Percentiles rank a stretch among this genome's conserved stretches.
Conservation (phyloP, 2,329 filamentous ascomycete species). For the Geoglossum cookeanum region DNA sequence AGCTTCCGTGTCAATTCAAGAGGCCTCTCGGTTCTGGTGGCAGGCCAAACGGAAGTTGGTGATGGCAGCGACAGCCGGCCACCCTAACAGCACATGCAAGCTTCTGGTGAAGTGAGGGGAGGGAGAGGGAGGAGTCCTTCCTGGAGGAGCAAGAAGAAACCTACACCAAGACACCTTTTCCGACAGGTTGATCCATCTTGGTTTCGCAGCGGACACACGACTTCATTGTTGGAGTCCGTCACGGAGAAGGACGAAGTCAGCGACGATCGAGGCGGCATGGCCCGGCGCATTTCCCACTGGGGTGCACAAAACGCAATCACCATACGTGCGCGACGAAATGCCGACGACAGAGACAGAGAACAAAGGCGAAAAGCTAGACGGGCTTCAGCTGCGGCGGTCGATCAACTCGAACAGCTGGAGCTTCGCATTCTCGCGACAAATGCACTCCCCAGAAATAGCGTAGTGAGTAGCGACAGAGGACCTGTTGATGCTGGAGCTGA, state of each 20-base stretch:
- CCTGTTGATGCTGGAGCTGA: neutral
- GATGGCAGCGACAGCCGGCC: neutral
- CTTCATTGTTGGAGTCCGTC: conserved; percentile 83
- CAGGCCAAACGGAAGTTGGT: neutral
- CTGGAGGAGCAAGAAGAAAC: conserved; percentile 24
- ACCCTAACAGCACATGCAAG: neutral
- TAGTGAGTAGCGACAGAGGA: neutral
- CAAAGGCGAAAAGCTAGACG: neutral
- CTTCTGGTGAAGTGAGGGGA: neutral
- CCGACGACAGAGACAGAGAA: neutral
- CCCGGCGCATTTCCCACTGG: conserved; percentile 23
- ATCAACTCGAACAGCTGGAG: neutral
- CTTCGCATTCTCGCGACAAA: neutral
- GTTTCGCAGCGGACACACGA: conserved; percentile 87
- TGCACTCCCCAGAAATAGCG: neutral
- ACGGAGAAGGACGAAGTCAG: conserved; percentile 83
- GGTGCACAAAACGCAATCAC: neutral
- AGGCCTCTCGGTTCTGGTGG: neutral
- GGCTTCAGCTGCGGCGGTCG: neutral
- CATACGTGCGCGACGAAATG: neutral
- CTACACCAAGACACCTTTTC: conserved; percentile 94
- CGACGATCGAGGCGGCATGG: conserved; percentile 76
- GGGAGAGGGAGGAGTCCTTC: neutral
- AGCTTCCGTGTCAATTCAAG: neutral
- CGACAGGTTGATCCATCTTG: conserved; percentile 93